phyloP scores from a whole-genome alignment of 352 stramenopile species.

The Globisporangium canariense region DNA sequence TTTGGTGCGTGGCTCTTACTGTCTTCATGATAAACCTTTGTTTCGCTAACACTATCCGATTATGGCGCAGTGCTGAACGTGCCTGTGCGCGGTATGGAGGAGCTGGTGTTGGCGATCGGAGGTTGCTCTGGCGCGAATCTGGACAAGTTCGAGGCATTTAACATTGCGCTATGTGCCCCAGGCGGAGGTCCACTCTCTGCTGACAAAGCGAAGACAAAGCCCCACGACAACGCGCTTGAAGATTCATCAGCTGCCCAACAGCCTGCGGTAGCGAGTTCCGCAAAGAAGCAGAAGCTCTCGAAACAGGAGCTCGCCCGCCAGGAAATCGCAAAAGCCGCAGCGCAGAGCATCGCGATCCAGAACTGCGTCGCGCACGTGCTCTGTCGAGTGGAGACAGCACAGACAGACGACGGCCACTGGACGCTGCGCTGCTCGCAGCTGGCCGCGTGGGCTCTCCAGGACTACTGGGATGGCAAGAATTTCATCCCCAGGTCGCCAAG shows the following conservation, averaged over 20 bases:
- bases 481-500: slow-evolving; percentile 45
- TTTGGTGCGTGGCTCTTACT: slow-evolving; percentile 47
- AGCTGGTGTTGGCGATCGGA: slow-evolving; percentile 75
- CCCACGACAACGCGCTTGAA: not conserved
- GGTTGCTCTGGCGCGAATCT: slow-evolving; percentile 42
- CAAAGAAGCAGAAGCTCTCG: slow-evolving; percentile 55
- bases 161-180: slow-evolving; percentile 42
- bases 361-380: slow-evolving; percentile 66
- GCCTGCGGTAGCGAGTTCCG: not conserved
- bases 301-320: slow-evolving; percentile 48
- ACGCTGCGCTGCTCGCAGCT: slow-evolving; percentile 68
- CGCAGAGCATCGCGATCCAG: slow-evolving; percentile 36
- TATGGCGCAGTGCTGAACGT: slow-evolving; percentile 64
- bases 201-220: not conserved
- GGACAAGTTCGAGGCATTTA: slow-evolving; percentile 64
- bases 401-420: slow-evolving; percentile 66
- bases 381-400: slow-evolving; percentile 61
- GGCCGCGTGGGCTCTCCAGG: slow-evolving; percentile 44
- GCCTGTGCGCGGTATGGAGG: slow-evolving; percentile 63
- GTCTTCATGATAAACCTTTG: not conserved
- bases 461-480: slow-evolving; percentile 82
- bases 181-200: slow-evolving; percentile 21
- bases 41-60: not conserved
- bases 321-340: slow-evolving; percentile 28
- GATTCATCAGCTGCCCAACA: not conserved